phyloP scores from a whole-genome alignment of 164 flowering plant species.

The Saururus chinensis region DNA sequence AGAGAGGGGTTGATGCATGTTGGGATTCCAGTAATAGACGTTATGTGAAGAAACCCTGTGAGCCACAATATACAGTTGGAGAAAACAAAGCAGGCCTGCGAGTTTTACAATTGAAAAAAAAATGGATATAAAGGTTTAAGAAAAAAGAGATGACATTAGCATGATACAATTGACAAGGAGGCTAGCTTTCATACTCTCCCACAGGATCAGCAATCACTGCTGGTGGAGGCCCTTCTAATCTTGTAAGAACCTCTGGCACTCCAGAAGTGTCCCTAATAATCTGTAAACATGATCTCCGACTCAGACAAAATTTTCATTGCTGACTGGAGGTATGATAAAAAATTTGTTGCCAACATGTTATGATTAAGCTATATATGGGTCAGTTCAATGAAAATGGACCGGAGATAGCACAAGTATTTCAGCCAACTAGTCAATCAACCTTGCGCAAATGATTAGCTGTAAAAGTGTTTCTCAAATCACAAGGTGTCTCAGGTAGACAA shows the following conservation, averaged over 20 bases:
- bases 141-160: background rate
- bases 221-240: constrained; percentile 38
- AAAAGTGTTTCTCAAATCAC: too few species aligned
- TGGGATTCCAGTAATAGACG: background rate
- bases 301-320: background rate
- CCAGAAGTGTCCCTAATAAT: constrained; percentile 70
- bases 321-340: background rate
- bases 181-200: constrained; percentile 53
- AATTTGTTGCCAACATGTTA: background rate
- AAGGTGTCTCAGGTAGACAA: too few species aligned
- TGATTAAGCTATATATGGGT: background rate
- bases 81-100: background rate
- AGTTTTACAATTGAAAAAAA: background rate
- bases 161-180: background rate
- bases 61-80: background rate
- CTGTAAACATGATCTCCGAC: constrained; percentile 24
- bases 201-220: constrained; percentile 22
- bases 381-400: too few species aligned
- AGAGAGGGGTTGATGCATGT: background rate
- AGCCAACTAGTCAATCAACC: too few species aligned
- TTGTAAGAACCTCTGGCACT: constrained; percentile 76
- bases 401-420: too few species aligned
- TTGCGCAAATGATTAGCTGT: too few species aligned
- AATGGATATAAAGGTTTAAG: background rate
- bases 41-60: background rate